Base-by-base conservation (phyloP, 257 asterid species). In the Hygrophila difformis region DNA sequence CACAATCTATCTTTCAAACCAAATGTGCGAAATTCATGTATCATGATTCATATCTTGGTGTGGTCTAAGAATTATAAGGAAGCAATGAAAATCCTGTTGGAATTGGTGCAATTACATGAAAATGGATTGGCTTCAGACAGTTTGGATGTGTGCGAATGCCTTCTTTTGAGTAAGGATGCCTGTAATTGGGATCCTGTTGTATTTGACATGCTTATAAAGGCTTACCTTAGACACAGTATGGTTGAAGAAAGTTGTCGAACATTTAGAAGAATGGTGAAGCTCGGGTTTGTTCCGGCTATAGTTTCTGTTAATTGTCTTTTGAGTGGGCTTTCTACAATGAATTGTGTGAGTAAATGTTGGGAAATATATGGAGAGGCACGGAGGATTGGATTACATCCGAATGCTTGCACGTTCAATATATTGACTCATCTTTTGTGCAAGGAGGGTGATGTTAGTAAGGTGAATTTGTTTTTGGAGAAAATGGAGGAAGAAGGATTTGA, bases 171-270 rank as follows among this genome's bases (percentile, higher is more conserved):
- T 57, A 47, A 75, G 2, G 36, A 63, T 47, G 65, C 47, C 8
- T 88, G 97, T 64, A 88, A 84, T 51, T 84, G 83, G 85, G 93
- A 84, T 45, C 93, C 93, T 46, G 78, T 73, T 54, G 93, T 84
- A 37, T 77, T 84, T 64, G 97, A 88, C 65, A 79, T 88, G 93
- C 83, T 88, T 38, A 56, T 84, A 53, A 84, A 79, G 82, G 93
- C 94, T 59, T 84, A 73, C 60, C 79, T 84, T 51, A 68, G 62
- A 44, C 56, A 47, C 47, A 81, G 76, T 37, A 70, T 66, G 93
- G 70, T 73, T 55, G 44, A 49, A 50, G 80, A 79, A 29, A 67
- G 93, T 58, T 75, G 58, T 59, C 73, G 24, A 44, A 69, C 64
- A 37, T 81, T 74, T 56, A 69, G 53, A 24, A 67, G 65, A 64